Evolutionary conservation across 179 eudicot genomes (phyloP).

Genomic region (Amaranthus tricolor): DNA sequence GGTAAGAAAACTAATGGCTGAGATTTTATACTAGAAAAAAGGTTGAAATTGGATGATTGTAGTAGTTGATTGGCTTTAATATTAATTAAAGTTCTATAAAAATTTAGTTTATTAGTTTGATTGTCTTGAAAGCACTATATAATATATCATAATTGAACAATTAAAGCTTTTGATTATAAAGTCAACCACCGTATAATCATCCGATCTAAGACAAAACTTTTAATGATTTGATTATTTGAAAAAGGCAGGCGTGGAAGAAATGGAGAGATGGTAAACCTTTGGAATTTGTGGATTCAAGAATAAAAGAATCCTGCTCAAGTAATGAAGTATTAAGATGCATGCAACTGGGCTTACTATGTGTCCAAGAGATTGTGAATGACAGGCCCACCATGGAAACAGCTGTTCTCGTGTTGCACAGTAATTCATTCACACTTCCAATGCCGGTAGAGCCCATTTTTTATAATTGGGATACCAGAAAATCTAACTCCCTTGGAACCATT

Average conservation of each 20-base stretch:
- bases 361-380: conserved; percentile 41
- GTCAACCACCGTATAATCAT: neutral
- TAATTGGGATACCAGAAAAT: too few species aligned
- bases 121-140: too few species aligned
- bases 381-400: conserved; percentile 50
- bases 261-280: conserved; percentile 34
- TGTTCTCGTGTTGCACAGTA: conserved; percentile 33
- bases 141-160: neutral
- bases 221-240: neutral
- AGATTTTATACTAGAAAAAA: too few species aligned
- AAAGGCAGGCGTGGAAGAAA: conserved; percentile 43
- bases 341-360: conserved; percentile 51
- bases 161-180: neutral
- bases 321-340: conserved; percentile 38
- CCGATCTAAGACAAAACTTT: neutral
- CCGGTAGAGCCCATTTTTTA: conserved; percentile 25
- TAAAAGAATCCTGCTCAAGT: conserved; percentile 11
- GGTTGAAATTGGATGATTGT: too few species aligned
- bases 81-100: too few species aligned
- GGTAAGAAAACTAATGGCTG: too few species aligned
- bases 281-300: conserved; percentile 33
- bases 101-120: too few species aligned
- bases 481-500: too few species aligned
- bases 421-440: conserved; percentile 23
- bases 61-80: too few species aligned